A percentile compares a stretch with the other conserved stretches of the same genome.
phyloP scores from a whole-genome alignment of 208 protist genomes.

The Trypanosomatidae sp. region DNA sequence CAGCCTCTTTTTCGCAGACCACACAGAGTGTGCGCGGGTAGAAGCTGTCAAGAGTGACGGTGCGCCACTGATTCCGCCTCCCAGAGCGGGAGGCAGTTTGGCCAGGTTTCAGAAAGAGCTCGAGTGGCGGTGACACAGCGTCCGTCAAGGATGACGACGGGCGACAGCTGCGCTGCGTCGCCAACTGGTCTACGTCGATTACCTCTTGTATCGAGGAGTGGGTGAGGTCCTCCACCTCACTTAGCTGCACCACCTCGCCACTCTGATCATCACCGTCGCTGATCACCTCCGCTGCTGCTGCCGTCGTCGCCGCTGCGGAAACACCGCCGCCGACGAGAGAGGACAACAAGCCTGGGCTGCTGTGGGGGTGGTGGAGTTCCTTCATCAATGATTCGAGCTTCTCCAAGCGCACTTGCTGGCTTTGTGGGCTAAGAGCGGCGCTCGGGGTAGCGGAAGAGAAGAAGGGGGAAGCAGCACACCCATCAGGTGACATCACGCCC shows the following conservation, averaged over 20 bases:
- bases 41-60: slow-evolving; percentile 43
- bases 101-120: not conserved
- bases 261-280: slow-evolving; percentile 12
- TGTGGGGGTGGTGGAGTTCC: slow-evolving; percentile 3
- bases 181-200: slow-evolving; percentile 29
- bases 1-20: slow-evolving; percentile 31
- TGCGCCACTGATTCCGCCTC: slow-evolving; percentile 6
- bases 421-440: not conserved
- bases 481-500: not conserved
- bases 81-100: not conserved
- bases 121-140: not conserved
- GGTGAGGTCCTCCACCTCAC: slow-evolving; percentile 18
- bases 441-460: not conserved
- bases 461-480: not conserved
- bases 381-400: not conserved
- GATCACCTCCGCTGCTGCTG: slow-evolving; percentile 7
- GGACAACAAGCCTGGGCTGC: not conserved
- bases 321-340: not conserved
- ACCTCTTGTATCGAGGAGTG: slow-evolving; percentile 19
- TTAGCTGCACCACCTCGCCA: not conserved
- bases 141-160: not conserved
- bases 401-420: not conserved
- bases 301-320: not conserved
- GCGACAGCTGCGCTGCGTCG: slow-evolving; percentile 28
- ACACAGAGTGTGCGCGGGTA: slow-evolving; percentile 43